These are phyloP conservation scores for Hirsutella thompsonii DNA, from an alignment of 2,329 filamentous ascomycete species.

Conservation along the genomic window DNA sequence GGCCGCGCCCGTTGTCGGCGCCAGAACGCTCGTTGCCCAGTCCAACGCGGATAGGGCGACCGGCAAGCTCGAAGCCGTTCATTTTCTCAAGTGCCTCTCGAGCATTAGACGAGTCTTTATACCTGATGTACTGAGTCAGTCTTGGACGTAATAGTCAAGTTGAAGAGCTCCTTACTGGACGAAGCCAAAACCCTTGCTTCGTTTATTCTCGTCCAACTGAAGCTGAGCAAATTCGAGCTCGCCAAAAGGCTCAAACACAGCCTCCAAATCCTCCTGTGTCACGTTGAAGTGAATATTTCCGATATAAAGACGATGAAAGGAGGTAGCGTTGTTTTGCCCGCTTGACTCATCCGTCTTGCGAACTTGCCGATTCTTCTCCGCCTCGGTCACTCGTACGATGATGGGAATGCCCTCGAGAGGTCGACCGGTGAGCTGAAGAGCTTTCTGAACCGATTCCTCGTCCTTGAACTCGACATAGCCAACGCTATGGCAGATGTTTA, in stretches of 20 bases:
- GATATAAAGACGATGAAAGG: constrained; percentile 96
- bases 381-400: constrained; percentile 96
- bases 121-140: constrained; percentile 37
- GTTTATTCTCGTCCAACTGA: constrained; percentile 85
- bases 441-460: constrained; percentile 84
- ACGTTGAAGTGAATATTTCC: constrained; percentile 99
- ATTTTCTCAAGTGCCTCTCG: constrained; percentile 95
- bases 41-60: constrained; percentile 93
- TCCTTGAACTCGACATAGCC: constrained; percentile 98
- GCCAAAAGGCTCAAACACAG: constrained; percentile 95
- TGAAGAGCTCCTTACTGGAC: constrained; percentile 64
- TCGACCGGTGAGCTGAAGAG: constrained; percentile 96
- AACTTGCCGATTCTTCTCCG: constrained; percentile 96
- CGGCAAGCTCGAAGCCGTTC: constrained; percentile 97
- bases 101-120: constrained; percentile 79
- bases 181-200: constrained; percentile 93
- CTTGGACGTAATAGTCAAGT: not conserved
- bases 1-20: constrained; percentile 86
- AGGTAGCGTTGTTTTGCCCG: constrained; percentile 69
- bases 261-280: constrained; percentile 87
- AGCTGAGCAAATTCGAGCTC: constrained; percentile 96
- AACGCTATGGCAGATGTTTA: constrained; percentile 51
- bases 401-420: constrained; percentile 97
- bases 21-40: constrained; percentile 99
- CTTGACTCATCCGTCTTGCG: constrained; percentile 63